A percentile compares a stretch with the other conserved stretches of the same genome.
These are phyloP conservation scores for Botrytis fabae DNA, from an alignment of 2,329 filamentous ascomycete genomes.

Conservation along the genomic window DNA sequence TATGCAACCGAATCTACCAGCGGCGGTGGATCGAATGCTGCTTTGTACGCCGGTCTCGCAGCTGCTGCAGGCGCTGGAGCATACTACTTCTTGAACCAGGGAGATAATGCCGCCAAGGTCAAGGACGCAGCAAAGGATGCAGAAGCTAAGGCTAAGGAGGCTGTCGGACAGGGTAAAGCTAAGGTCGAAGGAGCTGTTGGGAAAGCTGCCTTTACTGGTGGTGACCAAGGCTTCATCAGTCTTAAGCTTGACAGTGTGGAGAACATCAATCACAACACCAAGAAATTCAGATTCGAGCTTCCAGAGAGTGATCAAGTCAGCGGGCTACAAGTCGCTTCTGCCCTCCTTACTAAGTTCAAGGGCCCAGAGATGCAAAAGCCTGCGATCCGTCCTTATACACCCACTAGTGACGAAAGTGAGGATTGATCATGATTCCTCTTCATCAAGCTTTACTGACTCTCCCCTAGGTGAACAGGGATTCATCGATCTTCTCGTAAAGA, in stretches of 20 bases:
- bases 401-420: constrained; percentile 79
- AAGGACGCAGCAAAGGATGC: constrained; percentile 56
- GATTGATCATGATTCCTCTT: not conserved
- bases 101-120: constrained; percentile 54
- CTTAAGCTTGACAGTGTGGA: constrained; percentile 79
- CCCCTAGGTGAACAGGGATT: constrained; percentile 68
- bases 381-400: constrained; percentile 89
- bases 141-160: constrained; percentile 54
- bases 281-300: constrained; percentile 85
- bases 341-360: constrained; percentile 90
- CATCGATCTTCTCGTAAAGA: constrained; percentile 88
- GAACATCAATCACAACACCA: constrained; percentile 89
- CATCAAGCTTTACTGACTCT: constrained; percentile 26
- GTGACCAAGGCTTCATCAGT: constrained; percentile 84
- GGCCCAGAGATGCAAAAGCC: constrained; percentile 80
- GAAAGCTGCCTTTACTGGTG: constrained; percentile 67
- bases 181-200: constrained; percentile 41
- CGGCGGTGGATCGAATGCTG: constrained; percentile 55
- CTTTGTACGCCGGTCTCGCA: constrained; percentile 62
- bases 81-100: constrained; percentile 52
- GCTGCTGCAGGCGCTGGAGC: constrained; percentile 56
- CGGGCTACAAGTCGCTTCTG: constrained; percentile 79
- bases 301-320: constrained; percentile 82
- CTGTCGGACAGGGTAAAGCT: constrained; percentile 36
- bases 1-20: constrained; percentile 66